Conservation (phyloP, 306 rosid species). For the Hippophae gyantsensis region DNA sequence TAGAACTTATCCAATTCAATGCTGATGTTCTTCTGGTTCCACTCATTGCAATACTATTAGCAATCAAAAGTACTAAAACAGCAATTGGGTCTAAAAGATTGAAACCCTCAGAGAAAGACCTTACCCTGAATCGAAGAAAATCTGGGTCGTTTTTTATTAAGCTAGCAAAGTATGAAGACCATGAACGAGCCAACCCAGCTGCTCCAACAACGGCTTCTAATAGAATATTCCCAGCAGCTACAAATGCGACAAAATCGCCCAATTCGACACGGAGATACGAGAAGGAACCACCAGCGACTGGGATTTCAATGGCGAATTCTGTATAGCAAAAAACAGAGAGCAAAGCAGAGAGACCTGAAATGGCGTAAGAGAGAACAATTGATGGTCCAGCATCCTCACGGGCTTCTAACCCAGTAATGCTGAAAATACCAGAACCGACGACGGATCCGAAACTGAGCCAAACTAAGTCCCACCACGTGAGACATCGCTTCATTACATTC, state of each 20-base stretch:
- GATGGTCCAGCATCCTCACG: conserved; percentile 40
- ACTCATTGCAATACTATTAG: conserved; percentile 56
- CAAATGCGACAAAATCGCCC: conserved; percentile 66
- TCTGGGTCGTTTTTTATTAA: conserved; percentile 43
- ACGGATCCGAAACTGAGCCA: conserved; percentile 87
- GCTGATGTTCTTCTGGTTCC: conserved; percentile 62
- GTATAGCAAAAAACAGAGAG: conserved; percentile 91
- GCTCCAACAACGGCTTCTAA: conserved; percentile 77
- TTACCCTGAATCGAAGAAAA: conserved; percentile 43
- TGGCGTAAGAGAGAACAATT: conserved; percentile 55
- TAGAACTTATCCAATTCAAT: conserved; percentile 50
- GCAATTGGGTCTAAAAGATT: conserved; percentile 65
- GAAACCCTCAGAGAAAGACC: conserved; percentile 39
- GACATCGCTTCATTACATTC: conserved; percentile 71
- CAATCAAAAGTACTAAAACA: conserved; percentile 48
- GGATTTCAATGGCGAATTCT: conserved; percentile 84
- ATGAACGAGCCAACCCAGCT: conserved; percentile 68
- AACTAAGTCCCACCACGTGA: conserved; percentile 87
- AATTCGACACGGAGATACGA: conserved; percentile 67
- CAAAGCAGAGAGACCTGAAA: conserved; percentile 80
- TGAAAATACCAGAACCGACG: conserved; percentile 76
- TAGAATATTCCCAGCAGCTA: conserved; percentile 79
- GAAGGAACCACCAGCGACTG: conserved; percentile 86
- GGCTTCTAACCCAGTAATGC: conserved; percentile 78
- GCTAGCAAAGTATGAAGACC: conserved; percentile 75